A percentile compares a stretch with the other conserved stretches of the same genome.
These are phyloP conservation scores for Penicillium maclennaniae DNA, from an alignment of 495 filamentous ascomycete genomes.

Conservation along the genomic window DNA sequence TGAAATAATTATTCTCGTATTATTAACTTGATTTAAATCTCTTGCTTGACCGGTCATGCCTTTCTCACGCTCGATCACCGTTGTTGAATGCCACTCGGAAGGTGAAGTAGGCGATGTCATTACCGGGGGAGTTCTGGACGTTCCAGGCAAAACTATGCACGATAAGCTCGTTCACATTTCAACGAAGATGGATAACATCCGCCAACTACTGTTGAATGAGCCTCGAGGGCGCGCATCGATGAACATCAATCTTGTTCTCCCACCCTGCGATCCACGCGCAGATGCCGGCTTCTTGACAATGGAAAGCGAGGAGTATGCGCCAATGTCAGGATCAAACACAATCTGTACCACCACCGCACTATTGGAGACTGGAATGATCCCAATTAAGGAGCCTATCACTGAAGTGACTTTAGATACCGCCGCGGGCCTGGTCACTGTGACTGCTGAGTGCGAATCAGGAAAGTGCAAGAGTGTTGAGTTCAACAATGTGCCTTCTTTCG, in stretches of 20 bases:
- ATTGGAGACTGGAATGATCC: slow-evolving; percentile 36
- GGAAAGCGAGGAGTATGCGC: slow-evolving; percentile 37
- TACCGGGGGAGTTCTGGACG: slow-evolving; percentile 31
- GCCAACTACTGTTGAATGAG: slow-evolving; percentile 35
- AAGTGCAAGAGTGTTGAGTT: slow-evolving; percentile 35
- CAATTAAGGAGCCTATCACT: slow-evolving; percentile 33
- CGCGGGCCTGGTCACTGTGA: slow-evolving; percentile 29
- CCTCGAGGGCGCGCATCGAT: slow-evolving; percentile 33
- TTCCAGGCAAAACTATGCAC: slow-evolving; percentile 31
- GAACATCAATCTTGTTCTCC: slow-evolving; percentile 33
- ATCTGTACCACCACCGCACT: slow-evolving; percentile 35
- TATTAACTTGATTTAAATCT: background rate
- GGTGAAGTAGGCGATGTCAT: slow-evolving; percentile 36
- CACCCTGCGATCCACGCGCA: slow-evolving; percentile 31
- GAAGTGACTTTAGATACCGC: slow-evolving; percentile 27
- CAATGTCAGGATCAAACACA: slow-evolving; percentile 37
- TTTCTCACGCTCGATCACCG: slow-evolving; percentile 24
- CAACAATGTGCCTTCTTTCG: slow-evolving; percentile 34
- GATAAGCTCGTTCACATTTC: slow-evolving; percentile 29
- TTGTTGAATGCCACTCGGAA: slow-evolving; percentile 30
- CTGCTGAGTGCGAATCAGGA: slow-evolving; percentile 30
- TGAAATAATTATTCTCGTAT: background rate
- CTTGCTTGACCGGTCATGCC: slow-evolving; percentile 9
- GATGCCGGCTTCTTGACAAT: slow-evolving; percentile 39
- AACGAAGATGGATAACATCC: slow-evolving; percentile 26